These are phyloP conservation scores for Dentipellis sp. DNA, from an alignment of 768 basidiomycete species.

Conservation along the genomic window DNA sequence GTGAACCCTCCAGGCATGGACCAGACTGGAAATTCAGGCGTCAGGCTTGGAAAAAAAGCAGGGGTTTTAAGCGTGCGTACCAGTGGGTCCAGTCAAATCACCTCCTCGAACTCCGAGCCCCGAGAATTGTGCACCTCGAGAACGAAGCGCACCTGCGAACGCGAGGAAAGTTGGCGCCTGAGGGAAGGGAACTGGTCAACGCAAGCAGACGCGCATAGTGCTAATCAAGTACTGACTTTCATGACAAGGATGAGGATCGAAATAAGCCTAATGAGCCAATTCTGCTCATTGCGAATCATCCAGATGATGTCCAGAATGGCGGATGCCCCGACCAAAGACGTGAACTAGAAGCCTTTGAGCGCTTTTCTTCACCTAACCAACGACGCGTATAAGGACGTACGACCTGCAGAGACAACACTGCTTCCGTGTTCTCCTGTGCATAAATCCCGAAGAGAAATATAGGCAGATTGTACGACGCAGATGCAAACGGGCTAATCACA, in stretches of 20 bases:
- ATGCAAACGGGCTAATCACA: slow-evolving; percentile 39
- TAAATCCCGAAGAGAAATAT: slow-evolving; percentile 73
- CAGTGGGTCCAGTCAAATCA: slow-evolving; percentile 25
- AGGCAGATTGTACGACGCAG: slow-evolving; percentile 74
- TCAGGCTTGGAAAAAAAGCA: background rate
- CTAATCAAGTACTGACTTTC: slow-evolving; percentile 21
- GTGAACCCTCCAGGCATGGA: slow-evolving; percentile 35
- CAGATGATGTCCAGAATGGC: slow-evolving; percentile 63
- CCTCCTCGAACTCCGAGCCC: slow-evolving; percentile 24
- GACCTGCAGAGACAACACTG: slow-evolving; percentile 50
- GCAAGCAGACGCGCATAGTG: background rate
- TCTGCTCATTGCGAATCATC: slow-evolving; percentile 48
- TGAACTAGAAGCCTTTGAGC: slow-evolving; percentile 49
- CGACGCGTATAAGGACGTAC: slow-evolving; percentile 28
- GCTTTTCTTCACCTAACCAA: background rate
- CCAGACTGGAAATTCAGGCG: slow-evolving; percentile 24
- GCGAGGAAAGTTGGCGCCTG: slow-evolving; percentile 29
- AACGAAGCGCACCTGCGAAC: slow-evolving; percentile 24
- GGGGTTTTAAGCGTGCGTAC: slow-evolving; percentile 12
- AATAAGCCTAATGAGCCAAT: slow-evolving; percentile 45
- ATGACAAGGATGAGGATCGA: slow-evolving; percentile 29
- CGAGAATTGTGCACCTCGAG: slow-evolving; percentile 25
- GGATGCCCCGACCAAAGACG: slow-evolving; percentile 52
- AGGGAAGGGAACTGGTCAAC: background rate
- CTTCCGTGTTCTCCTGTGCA: slow-evolving; percentile 61